Evolutionary conservation across 2,329 filamentous ascomycete genomes (phyloP).

Genomic region (Aspergillus sp.): DNA sequence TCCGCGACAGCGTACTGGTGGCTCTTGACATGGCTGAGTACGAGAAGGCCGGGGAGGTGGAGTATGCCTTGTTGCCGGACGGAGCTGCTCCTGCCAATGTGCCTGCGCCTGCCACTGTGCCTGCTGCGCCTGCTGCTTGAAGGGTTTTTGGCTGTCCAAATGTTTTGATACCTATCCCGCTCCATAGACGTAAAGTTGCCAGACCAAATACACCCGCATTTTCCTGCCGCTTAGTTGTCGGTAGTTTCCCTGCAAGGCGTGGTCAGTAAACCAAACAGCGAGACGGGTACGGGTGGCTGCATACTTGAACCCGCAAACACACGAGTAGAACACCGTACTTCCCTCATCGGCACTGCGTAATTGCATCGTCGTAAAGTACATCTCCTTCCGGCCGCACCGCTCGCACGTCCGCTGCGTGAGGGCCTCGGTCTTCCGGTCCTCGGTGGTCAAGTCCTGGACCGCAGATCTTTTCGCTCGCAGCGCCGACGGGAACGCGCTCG

Average conservation of each 20-base stretch:
- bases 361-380: constrained; percentile 77
- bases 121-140: constrained; percentile 26
- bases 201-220: constrained; percentile 11
- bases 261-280: constrained; percentile 10
- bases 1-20: constrained; percentile 88
- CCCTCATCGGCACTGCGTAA: constrained; percentile 91
- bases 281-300: constrained; percentile 17
- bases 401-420: constrained; percentile 61
- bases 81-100: constrained; percentile 18
- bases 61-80: constrained; percentile 86
- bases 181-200: constrained; percentile 16
- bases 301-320: constrained; percentile 77
- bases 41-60: constrained; percentile 75
- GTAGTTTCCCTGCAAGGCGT: constrained; percentile 21
- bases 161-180: constrained; percentile 8
- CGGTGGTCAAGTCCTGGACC: constrained; percentile 68
- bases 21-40: constrained; percentile 97
- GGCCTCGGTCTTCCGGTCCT: constrained; percentile 66
- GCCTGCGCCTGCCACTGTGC: constrained; percentile 16
- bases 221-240: constrained; percentile 22
- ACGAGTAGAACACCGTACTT: constrained; percentile 81
- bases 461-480: constrained; percentile 78
- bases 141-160: constrained; percentile 10
- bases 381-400: constrained; percentile 70
- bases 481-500: constrained; percentile 82